A percentile compares a stretch with the other conserved stretches of the same genome.
Conservation (phyloP, 31 red algal genomes). For the Asparagopsis taxiformis region DNA sequence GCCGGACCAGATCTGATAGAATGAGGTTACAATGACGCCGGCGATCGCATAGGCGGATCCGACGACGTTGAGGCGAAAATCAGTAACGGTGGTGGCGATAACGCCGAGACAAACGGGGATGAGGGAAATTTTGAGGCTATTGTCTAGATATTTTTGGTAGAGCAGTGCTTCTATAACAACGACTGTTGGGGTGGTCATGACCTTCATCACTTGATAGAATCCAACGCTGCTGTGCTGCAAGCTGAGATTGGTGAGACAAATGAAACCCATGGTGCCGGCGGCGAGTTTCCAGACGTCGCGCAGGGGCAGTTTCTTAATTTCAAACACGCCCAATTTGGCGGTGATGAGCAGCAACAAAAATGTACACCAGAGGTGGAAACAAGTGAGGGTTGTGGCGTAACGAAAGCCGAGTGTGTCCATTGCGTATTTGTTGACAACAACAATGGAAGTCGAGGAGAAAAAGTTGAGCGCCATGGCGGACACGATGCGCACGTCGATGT, state of each 20-base stretch:
- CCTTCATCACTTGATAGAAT: constrained; percentile 98
- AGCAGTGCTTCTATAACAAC: constrained; percentile 91
- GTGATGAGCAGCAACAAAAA: constrained; percentile 56
- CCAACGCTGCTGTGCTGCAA: constrained; percentile 93
- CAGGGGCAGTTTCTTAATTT: constrained; percentile 79
- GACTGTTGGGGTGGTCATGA: constrained; percentile 94
- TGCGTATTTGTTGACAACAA: constrained; percentile 87
- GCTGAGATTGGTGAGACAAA: constrained; percentile 95
- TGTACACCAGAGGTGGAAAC: constrained; percentile 82
- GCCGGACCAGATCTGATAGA: constrained; percentile 98
- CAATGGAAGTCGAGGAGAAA: constrained; percentile 76
- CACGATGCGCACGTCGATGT: constrained; percentile 38
- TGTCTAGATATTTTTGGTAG: constrained; percentile 92
- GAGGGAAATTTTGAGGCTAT: constrained; percentile 70
- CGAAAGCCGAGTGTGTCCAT: constrained; percentile 82
- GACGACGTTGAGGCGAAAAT: constrained; percentile 87
- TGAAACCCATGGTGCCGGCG: constrained; percentile 91
- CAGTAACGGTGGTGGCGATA: constrained; percentile 78
- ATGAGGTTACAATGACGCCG: constrained; percentile 87
- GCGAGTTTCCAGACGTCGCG: constrained; percentile 82
- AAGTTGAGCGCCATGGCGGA: constrained; percentile 90
- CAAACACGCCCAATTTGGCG: constrained; percentile 60
- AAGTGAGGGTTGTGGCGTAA: constrained; percentile 80
- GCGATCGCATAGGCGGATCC: constrained; percentile 79
- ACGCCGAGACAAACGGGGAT: constrained; percentile 90